These are phyloP conservation scores for Lichtheimia ramosa DNA, from an alignment of 371 early-diverging fungal genomes.

Conservation along the genomic window DNA sequence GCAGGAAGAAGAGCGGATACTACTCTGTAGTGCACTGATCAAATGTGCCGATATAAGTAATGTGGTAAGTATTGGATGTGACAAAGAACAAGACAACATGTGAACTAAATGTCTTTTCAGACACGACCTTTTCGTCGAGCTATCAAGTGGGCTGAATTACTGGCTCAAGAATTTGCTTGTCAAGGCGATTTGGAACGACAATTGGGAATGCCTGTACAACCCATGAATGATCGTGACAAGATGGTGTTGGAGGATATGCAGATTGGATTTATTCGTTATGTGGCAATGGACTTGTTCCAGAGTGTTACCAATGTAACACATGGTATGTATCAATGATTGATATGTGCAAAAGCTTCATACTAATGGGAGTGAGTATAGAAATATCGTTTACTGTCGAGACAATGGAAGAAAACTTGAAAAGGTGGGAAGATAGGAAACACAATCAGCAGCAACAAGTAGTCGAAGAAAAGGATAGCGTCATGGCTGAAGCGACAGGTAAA, in stretches of 20 bases:
- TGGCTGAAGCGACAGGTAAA: slow-evolving; percentile 1
- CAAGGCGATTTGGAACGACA: slow-evolving; percentile 66
- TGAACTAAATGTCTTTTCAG: slow-evolving; percentile 7
- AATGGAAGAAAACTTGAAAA: slow-evolving; percentile 34
- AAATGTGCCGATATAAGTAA: slow-evolving; percentile 85
- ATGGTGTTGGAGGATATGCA: slow-evolving; percentile 59
- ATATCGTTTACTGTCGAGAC: slow-evolving; percentile 42
- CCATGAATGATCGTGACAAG: slow-evolving; percentile 51
- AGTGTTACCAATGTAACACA: slow-evolving; percentile 35
- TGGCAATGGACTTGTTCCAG: slow-evolving; percentile 66
- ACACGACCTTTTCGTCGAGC: slow-evolving; percentile 58
- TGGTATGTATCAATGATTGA: slow-evolving; percentile 16
- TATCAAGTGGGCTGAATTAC: slow-evolving; percentile 50
- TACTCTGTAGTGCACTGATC: slow-evolving; percentile 67
- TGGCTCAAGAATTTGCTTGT: slow-evolving; percentile 56
- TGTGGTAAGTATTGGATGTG: slow-evolving; percentile 36
- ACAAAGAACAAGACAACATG: too few species aligned
- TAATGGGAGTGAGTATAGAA: slow-evolving; percentile 10
- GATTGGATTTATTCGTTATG: slow-evolving; percentile 63
- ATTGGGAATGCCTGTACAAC: slow-evolving; percentile 52
- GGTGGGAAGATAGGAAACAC: slow-evolving; percentile 32
- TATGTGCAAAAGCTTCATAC: neutral
- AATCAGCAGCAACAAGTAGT: neutral
- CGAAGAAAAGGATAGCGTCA: neutral
- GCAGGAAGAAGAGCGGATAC: slow-evolving; percentile 44